Base-by-base conservation (phyloP, 2,329 filamentous ascomycete genomes). In the Xenosphaeropsis pyriputrescens region DNA sequence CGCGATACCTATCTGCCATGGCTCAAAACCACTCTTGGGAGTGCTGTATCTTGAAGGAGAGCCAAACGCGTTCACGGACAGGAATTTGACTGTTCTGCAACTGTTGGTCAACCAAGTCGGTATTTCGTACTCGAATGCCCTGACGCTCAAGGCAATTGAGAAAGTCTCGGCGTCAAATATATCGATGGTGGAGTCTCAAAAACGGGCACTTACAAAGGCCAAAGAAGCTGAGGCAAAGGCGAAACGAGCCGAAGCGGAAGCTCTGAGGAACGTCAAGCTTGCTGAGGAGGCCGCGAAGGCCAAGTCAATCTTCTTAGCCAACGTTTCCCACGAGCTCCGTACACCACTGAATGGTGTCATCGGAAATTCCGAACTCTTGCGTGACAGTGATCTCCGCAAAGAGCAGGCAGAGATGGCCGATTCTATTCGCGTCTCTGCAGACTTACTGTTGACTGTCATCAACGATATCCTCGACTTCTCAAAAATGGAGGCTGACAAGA, bases 381-480 rank as follows among this genome's bases (percentile, higher is more conserved):
- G 83, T 35, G 85, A 91, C 51, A 88, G 81, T 49, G 63, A 71
- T 16, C 63, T 93, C 38, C 76, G 81, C 45, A 70, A 67, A 41
- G 84, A 93, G 44, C 84, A 93, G 56, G 68, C 77, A 22, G 85
- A 93, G 47, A 91, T 86, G 66, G 82, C 84, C 4, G 85, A 93
- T 52, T 89, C 85, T 13, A 91, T 93, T 39, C 75, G 85, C 36
- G 71, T 88, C 22, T 93, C 84, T 35, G 85, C 85, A 0, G 86
- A 95, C 53, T 75, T 91, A 13, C 62, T 95, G 12, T 65, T 95
- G 18, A 91, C 86, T 0, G 85, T 95, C 35, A 95, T 95, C 61
- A 95, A 95, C 52, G 89, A 96, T 52, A 94, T 95, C 38, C 66
- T 95, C 4, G 89, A 96, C 58, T 93, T 94, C 54, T 94, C 86